Base-by-base conservation (phyloP, 2,329 filamentous ascomycete genomes). In the Diaporthe longicolla region DNA sequence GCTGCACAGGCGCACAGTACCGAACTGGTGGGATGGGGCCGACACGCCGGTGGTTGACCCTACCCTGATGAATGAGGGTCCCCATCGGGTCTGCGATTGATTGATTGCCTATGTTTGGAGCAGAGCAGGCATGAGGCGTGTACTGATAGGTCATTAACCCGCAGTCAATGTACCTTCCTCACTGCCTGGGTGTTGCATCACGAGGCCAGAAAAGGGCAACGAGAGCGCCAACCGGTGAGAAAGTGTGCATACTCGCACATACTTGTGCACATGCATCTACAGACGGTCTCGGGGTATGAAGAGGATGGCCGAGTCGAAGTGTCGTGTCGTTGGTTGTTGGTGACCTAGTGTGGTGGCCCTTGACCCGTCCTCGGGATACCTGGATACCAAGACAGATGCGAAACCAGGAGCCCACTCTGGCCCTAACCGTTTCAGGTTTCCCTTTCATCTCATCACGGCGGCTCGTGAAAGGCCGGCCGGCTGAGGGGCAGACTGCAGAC, bases 91-190 rank as follows among this genome's bases (percentile, higher is more conserved):
- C 37, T 63, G 70, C 37, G 48, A 54, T 71, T 63, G 48, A 68
- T 68, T 68, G 63, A 68, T 54, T 68, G 63, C 63, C 63, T 68
- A 68, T 68, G 63, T 68, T 68, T 68, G 63, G 48, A 68, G 54
- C n/a, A 9, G 45, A 54, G 32, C 48, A 35, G 48, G 48, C 63
- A 40, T 24, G 26, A 35, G 21, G 26, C 7, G 21, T 45, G 13
- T n/a, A 37, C 43, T 17, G 43, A 37, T 37, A 37, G 10, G 37
- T 43, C 40, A 17, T 43, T 5, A 19, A 43, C 40, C 40, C 21
- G 59, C 45, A 8, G n/a, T 9, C 21, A 29, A n/a, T 37, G 35
- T 17, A 29, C 21, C 8, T 17, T 21, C 21, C 8, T 43, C 17
- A 11, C 59, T 32, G 40, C 24, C 59, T 32, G 40, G 40, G 5